Base-by-base conservation (phyloP, 257 asterid species). In the Thymus mandschuricus region DNA sequence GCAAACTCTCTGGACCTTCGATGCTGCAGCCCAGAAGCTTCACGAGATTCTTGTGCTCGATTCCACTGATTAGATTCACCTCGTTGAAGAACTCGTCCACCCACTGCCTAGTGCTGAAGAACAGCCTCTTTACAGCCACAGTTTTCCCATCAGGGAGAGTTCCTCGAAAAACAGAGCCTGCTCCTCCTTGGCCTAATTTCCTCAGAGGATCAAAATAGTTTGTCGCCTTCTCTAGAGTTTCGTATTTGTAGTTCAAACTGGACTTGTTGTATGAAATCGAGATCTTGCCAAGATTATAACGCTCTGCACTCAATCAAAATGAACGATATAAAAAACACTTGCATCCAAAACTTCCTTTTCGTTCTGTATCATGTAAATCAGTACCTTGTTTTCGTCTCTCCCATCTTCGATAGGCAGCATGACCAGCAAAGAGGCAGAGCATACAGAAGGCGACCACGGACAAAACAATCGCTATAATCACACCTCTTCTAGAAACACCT, bases 31-130 rank as follows among this genome's bases (percentile, higher is more conserved):
- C 98, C 15, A 93, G 84, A 70, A 93, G 96, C 91, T 93, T 91
- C 56, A 93, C 97, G 33, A 93, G 95, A 66, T 87, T 93, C 84
- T 87, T 93, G 84, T 93, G 98, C 71, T 89, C 88, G 72, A 93
- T 78, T 64, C 98, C 96, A 73, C 89, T 84, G 41, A 93, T 82
- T 5, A 93, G 79, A 77, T 91, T 91, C 33, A 91, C 87, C 80
- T 93, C 98, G 40, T 93, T 93, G 79, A 93, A 93, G 85, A 93
- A 93, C 81, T 93, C 98, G 64, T 91, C 97, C 1, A 91, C 97
- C 98, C 97, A 91, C 55, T 91, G 97, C 69, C 91, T 87, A 0
- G 98, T 88, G 81, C 86, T 93, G 51, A 85, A 89, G 72, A 89
- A 91, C 71, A 91, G 60, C 75, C 97, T 89, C 82, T 93, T 93